Conservation (phyloP, 139 green algal species). For the Picochlorum sp. region DNA sequence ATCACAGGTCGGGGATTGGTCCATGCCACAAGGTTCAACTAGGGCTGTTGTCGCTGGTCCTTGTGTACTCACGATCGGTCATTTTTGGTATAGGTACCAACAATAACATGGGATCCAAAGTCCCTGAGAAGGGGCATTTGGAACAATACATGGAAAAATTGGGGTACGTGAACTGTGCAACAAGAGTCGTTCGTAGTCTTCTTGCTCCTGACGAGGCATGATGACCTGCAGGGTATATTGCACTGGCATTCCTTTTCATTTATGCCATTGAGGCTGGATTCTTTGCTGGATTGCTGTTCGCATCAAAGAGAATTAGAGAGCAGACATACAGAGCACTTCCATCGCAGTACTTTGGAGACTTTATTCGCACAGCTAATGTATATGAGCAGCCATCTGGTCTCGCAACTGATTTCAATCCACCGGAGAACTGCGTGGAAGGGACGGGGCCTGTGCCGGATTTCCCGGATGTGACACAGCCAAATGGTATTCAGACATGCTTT, state of each 20-base stretch:
- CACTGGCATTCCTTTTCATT: conserved; percentile 11
- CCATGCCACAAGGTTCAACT: no score
- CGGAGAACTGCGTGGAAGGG: conserved; percentile 12
- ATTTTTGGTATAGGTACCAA: conserved; percentile 7
- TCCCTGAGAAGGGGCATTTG: conserved; percentile 18
- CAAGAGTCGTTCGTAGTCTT: background rate
- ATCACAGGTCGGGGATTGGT: no score
- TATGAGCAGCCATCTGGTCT: background rate
- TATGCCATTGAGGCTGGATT: conserved; percentile 19
- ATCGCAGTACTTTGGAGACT: conserved; percentile 20
- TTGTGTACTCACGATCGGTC: no score
- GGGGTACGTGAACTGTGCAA: conserved; percentile 15
- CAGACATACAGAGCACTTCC: conserved; percentile 14
- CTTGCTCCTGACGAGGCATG: background rate
- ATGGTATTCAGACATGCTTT: conserved; percentile 7
- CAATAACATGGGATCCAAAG: conserved; percentile 1
- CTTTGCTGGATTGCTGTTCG: conserved; percentile 24
- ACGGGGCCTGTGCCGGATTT: background rate
- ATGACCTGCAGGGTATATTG: conserved; percentile 18
- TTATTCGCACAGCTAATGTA: conserved; percentile 3
- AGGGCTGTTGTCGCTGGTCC: no score
- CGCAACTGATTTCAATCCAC: conserved; percentile 15
- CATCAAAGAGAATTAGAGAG: conserved; percentile 17
- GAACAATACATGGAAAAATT: conserved; percentile 29
- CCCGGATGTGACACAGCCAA: background rate